These are phyloP conservation scores for Rhizoclosmatium sp. DNA, from an alignment of 192 early-diverging fungal species.

Conservation along the genomic window DNA sequence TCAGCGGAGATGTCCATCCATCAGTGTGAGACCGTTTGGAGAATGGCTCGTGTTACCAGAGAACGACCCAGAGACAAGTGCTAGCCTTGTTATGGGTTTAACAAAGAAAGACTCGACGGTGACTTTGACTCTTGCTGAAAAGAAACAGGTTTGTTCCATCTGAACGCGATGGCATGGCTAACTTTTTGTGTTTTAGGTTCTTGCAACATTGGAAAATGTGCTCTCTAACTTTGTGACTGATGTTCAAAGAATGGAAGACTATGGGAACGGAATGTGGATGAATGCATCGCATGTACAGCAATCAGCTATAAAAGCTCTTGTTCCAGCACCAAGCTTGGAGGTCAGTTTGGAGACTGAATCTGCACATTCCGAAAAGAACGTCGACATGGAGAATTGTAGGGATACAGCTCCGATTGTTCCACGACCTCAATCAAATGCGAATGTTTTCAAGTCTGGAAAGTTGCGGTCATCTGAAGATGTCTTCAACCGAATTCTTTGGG, in stretches of 20 bases:
- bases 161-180: not conserved
- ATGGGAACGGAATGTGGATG: conserved; percentile 7
- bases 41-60: conserved; percentile 5
- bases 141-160: conserved; percentile 1
- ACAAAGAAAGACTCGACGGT: not conserved
- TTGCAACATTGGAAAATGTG: conserved; percentile 15
- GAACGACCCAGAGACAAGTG: conserved; percentile 24
- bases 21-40: not conserved
- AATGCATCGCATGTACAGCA: not conserved
- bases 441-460: not conserved
- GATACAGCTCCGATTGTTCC: too few relatives aligned
- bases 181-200: not conserved
- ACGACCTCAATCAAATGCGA: not conserved
- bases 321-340: not conserved
- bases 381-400: not conserved
- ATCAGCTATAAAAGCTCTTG: not conserved
- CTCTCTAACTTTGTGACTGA: conserved; percentile 13
- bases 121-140: not conserved
- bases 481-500: conserved; percentile 42
- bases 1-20: conserved; percentile 18
- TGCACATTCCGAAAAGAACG: not conserved
- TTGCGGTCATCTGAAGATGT: conserved; percentile 41
- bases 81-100: conserved; percentile 13
- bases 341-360: not conserved
- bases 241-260: not conserved